Conservation (phyloP, 805 yeast species). For the Myxozyma vanderwaltii region DNA sequence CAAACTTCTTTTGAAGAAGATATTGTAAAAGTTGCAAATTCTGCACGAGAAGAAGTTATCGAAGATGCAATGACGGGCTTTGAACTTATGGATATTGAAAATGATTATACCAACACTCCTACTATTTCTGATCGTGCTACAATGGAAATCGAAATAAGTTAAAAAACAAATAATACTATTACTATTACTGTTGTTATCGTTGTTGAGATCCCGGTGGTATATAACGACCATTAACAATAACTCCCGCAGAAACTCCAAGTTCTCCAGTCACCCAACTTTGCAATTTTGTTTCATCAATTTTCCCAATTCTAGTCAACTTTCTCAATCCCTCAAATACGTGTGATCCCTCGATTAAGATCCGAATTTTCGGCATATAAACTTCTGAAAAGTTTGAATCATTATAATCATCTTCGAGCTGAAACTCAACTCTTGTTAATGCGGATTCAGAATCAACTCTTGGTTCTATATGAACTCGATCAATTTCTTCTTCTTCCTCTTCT, state of each 20-base stretch:
- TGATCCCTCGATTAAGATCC: conserved; percentile 29
- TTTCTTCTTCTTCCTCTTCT: background rate
- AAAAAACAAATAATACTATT: background rate
- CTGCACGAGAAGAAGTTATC: conserved; percentile 41
- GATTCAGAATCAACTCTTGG: background rate
- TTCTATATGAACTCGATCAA: background rate
- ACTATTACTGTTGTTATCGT: background rate
- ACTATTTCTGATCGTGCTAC: conserved; percentile 3
- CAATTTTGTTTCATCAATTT: conserved; percentile 21
- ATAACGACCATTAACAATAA: conserved; percentile 18
- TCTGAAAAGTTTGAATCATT: background rate
- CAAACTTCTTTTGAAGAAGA: conserved; percentile 44
- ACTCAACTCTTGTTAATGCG: conserved; percentile 27
- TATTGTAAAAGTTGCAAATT: conserved; percentile 38
- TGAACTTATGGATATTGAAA: conserved; percentile 1
- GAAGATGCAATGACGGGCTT: conserved; percentile 37
- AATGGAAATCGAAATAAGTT: conserved; percentile 32
- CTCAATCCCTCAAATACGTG: conserved; percentile 33
- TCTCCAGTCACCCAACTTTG: conserved; percentile 37
- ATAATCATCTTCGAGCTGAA: conserved; percentile 17
- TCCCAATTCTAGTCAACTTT: conserved; percentile 20
- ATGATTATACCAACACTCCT: background rate
- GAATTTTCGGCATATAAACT: conserved; percentile 13
- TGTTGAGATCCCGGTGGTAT: background rate
- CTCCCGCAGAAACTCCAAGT: conserved; percentile 25